Base-by-base conservation (phyloP, 202 grass and related monocot genomes). In the Brachypodium distachyon region DNA sequence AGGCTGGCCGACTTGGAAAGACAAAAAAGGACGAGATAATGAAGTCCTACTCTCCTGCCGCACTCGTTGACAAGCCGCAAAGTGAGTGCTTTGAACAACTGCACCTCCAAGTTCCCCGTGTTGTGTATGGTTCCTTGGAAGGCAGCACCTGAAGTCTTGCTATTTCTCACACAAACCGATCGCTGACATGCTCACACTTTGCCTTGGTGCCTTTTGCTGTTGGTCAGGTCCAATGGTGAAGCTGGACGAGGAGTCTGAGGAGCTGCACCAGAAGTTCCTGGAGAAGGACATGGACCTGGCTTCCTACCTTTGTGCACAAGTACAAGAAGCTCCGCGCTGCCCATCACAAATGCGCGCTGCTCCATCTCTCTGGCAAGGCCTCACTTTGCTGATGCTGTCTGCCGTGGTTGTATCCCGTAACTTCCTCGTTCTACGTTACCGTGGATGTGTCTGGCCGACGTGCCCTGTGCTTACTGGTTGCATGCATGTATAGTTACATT, bases 11-110 rank as follows among this genome's bases (percentile, higher is more conserved):
- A 87, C 67, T 80, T 93, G 74, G 90, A 97, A 76, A 87, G 78
- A 83, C 85, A 89, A 71, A n/a, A n/a, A 97, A 89, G 74, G 93
- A 93, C 29, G 90, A 89, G 36, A 87, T 88, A 51, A 74, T 93
- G 70, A 86, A 19, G 65, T 83, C 86, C 12, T 86, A 91, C 72
- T 97, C 90, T 17, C 65, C 90, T 48, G 68, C 93, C 63, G 80
- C 90, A 14, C 81, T 97, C 69, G 83, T 93, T 7, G 74, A 86
- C 65, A 91, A 97, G 85, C 83, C 93, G 65, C 74, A 87, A 33
- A 83, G 93, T 97, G 83, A 89, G 77, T 14, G 5, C 2, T 61
- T 14, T 55, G 37, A 69, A 66, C 34, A 51, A 37, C 58, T 39
- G 8, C 57, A 41, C 61, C 38, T 52, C 10, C 21, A 39, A 12